A percentile compares a stretch with the other conserved stretches of the same genome.
These are phyloP conservation scores for Scytalidium sp. DNA, from an alignment of 2,329 filamentous ascomycete genomes.

Conservation along the genomic window DNA sequence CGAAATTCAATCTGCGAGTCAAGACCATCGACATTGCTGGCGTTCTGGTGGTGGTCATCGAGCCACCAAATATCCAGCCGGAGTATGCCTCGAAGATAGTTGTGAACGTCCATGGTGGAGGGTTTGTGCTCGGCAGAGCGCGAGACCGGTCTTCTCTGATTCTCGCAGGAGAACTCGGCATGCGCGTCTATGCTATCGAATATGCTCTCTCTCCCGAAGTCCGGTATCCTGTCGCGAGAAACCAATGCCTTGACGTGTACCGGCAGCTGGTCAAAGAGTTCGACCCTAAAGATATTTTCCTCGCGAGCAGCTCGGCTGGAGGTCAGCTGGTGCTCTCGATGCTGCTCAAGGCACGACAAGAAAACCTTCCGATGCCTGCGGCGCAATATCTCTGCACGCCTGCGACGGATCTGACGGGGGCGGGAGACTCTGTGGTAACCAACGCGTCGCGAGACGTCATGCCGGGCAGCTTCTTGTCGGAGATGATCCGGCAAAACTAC, in stretches of 20 bases:
- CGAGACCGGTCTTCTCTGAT: constrained; percentile 39
- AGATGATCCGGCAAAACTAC: neutral
- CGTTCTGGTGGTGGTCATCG: neutral
- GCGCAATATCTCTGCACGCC: neutral
- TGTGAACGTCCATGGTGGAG: constrained; percentile 66
- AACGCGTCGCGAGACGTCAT: neutral
- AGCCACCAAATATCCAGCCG: neutral
- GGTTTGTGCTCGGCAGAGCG: constrained; percentile 60
- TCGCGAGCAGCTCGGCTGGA: neutral
- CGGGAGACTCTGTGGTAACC: neutral
- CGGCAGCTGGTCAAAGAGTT: neutral
- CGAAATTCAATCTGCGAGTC: constrained; percentile 11
- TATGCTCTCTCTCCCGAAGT: neutral
- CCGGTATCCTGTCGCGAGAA: neutral
- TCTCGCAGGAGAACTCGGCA: neutral
- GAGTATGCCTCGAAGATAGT: constrained; percentile 33
- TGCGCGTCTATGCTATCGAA: neutral
- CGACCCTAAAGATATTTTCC: neutral
- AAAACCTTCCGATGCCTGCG: neutral
- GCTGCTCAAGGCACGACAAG: neutral
- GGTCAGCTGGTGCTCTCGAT: neutral
- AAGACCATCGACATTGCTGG: constrained; percentile 9
- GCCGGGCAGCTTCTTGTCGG: neutral
- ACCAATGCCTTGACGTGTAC: neutral
- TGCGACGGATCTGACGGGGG: neutral